Evolutionary conservation across 805 yeast genomes (phyloP).

Genomic region (Kazachstania psychrophila): DNA sequence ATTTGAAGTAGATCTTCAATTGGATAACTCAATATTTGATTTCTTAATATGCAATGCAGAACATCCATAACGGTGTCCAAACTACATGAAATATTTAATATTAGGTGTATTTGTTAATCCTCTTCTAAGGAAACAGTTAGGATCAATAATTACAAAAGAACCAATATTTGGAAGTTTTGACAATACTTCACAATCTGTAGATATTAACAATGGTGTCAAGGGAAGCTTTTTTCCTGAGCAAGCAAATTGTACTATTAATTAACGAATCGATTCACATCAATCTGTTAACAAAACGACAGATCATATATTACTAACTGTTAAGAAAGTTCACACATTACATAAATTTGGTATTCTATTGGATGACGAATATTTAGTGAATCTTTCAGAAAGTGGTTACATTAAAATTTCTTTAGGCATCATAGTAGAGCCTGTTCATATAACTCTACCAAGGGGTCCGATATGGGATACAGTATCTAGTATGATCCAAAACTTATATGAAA

Average conservation of each 20-base stretch:
- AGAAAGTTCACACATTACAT: no score
- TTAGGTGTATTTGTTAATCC: not conserved
- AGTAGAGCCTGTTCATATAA: not conserved
- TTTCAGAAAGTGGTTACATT: no score
- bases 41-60: not conserved
- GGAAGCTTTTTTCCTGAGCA: not conserved
- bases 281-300: no score
- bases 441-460: not conserved
- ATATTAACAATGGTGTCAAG: not conserved
- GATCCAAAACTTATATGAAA: not conserved
- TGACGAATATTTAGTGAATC: no score
- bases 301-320: no score
- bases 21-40: not conserved
- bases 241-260: not conserved
- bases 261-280: not conserved
- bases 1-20: not conserved
- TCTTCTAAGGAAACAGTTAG: not conserved
- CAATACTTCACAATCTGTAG: not conserved
- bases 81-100: not conserved
- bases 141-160: not conserved
- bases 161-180: not conserved
- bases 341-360: no score
- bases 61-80: not conserved
- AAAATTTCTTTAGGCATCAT: no score
- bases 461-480: not conserved